Evolutionary conservation across 352 stramenopile species (phyloP).

Genomic region (Phytophthora vignae): DNA sequence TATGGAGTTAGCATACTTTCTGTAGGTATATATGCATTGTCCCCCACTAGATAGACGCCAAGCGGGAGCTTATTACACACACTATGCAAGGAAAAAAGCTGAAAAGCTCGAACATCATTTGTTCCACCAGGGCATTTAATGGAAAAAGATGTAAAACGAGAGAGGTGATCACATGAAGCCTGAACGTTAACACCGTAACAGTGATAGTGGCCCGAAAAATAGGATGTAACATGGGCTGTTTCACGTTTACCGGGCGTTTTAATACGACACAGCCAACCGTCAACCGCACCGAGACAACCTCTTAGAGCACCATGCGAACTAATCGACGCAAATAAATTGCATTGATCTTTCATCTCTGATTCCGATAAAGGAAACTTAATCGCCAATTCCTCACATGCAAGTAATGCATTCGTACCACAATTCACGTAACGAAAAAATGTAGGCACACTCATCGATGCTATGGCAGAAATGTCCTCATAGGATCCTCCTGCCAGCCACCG

Average conservation of each 20-base stretch:
- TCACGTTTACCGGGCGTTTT: not conserved
- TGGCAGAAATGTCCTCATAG: too few relatives aligned
- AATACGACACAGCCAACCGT: not conserved
- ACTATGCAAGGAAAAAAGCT: not conserved
- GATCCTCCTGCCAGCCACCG: too few relatives aligned
- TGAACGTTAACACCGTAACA: not conserved
- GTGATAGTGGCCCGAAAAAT: not conserved
- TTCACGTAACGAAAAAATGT: not conserved
- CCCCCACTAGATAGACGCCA: conserved; percentile 8
- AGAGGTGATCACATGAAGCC: not conserved
- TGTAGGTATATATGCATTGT: conserved; percentile 19
- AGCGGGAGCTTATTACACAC: not conserved
- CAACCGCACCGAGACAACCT: not conserved
- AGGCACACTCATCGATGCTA: too few relatives aligned
- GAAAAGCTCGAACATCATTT: not conserved
- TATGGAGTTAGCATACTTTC: conserved; percentile 13
- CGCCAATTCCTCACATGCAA: not conserved
- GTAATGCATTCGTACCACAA: not conserved
- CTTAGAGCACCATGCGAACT: not conserved
- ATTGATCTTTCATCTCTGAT: not conserved
- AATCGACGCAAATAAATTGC: not conserved
- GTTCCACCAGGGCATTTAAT: not conserved
- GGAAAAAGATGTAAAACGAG: not conserved
- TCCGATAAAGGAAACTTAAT: not conserved
- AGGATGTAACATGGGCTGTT: not conserved